Conservation (phyloP, 75 land plant genomes). For the Sequoiadendron giganteum region DNA sequence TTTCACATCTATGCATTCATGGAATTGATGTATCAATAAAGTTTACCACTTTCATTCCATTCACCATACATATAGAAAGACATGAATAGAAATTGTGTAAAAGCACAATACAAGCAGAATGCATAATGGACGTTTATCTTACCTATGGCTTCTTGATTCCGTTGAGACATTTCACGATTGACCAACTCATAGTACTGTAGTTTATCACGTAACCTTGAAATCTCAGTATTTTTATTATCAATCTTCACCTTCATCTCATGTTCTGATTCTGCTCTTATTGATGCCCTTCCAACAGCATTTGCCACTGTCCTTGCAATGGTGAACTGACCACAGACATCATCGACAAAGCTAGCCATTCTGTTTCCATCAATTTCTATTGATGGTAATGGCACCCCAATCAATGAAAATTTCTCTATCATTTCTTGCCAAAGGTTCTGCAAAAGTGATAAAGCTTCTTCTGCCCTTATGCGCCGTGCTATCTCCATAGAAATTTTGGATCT, state of each 20-base stretch:
- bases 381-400: slow-evolving; percentile 43
- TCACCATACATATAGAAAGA: background rate
- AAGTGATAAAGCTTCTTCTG: slow-evolving; percentile 56
- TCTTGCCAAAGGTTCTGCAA: slow-evolving; percentile 58
- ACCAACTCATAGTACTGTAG: slow-evolving; percentile 76
- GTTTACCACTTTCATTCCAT: background rate
- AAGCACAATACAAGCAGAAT: background rate
- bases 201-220: slow-evolving; percentile 69
- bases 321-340: slow-evolving; percentile 49
- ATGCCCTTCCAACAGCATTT: slow-evolving; percentile 56
- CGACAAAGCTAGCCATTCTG: slow-evolving; percentile 19
- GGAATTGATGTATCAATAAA: background rate
- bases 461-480: slow-evolving; percentile 67
- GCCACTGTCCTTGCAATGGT: slow-evolving; percentile 53
- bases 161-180: slow-evolving; percentile 88
- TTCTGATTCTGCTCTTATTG: slow-evolving; percentile 64
- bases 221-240: slow-evolving; percentile 69
- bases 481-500: slow-evolving; percentile 51
- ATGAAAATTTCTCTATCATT: slow-evolving; percentile 37
- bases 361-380: slow-evolving; percentile 14
- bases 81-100: background rate
- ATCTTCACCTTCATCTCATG: slow-evolving; percentile 53
- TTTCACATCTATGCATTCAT: slow-evolving; percentile 36
- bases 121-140: slow-evolving; percentile 10
- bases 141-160: slow-evolving; percentile 94